Evolutionary conservation across 2,329 filamentous ascomycete species (phyloP), one percentile per base, ranked within the genome.

Genomic region (Penicillium sp.): DNA sequence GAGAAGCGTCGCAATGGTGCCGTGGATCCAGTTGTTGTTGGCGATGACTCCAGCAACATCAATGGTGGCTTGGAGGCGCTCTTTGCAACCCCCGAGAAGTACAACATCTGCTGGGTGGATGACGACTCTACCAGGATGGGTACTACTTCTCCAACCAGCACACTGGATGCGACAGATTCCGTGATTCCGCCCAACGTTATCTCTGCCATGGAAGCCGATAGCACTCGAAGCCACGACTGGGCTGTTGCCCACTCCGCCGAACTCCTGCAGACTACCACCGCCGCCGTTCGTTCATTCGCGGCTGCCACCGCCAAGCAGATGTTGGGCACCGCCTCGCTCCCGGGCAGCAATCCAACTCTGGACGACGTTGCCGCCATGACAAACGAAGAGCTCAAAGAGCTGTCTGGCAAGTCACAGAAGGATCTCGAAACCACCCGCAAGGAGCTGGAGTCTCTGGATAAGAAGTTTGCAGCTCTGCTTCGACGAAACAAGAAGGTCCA

Each of bases 341-440:
- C 65, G 6, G 62, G 71, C 36, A 63, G 66, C 21, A 67, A 63
- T 6, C 64, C 68, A 1, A 69, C 68, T 21, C 59, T 75, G 21
- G 72, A 75, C 18, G 71, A 75, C 20, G 66, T 78, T 8, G 68
- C 73, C 21, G 73, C 66, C 5, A 71, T 78, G 67, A 71, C 74
- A 13, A 66, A 70, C 29, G 70, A 74, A 27, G 71, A 75, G 30
- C 59, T 78, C 20, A 67, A 69, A 33, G 59, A 66, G 12, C 72
- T 76, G 44, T 68, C 75, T 10, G 58, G 68, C 36, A 69, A 68
- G 39, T 74, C 74, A 4, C 73, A 76, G 23, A 82, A 85, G 46
- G 88, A 93, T 69, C 86, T 91, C 74, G 87, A 91, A 59, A 77
- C 78, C 8, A 82, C 92, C 60, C 85, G 86, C 69, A 80, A 80